Evolutionary conservation across 2,329 filamentous ascomycete species (phyloP).

Genomic region (Pseudogymnoascus sp.): DNA sequence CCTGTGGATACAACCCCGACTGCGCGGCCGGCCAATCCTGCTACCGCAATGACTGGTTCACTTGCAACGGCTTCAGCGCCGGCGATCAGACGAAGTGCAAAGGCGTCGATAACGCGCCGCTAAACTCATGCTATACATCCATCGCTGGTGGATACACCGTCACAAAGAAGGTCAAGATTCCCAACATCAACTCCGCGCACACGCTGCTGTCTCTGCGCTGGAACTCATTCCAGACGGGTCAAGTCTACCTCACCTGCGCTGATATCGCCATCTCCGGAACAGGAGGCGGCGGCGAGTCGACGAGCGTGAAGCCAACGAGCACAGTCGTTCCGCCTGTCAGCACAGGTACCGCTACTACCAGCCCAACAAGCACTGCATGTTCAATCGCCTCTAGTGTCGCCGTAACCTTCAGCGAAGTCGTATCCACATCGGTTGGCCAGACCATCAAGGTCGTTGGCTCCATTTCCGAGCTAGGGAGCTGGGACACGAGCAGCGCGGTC

Average conservation of each 20-base stretch:
- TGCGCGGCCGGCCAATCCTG: conserved; percentile 39
- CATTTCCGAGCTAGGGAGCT: conserved; percentile 51
- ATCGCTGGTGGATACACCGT: conserved; percentile 48
- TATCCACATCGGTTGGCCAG: conserved; percentile 52
- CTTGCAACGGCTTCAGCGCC: conserved; percentile 39
- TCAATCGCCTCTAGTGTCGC: conserved; percentile 38
- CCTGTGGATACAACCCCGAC: conserved; percentile 42
- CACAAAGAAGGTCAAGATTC: conserved; percentile 35
- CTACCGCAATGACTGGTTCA: conserved; percentile 48
- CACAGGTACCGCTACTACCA: conserved; percentile 18
- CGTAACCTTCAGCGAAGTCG: conserved; percentile 54
- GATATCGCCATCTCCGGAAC: conserved; percentile 40
- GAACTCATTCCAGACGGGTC: conserved; percentile 48
- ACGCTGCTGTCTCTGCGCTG: conserved; percentile 46
- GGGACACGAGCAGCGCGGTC: conserved; percentile 48
- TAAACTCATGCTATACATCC: conserved; percentile 42
- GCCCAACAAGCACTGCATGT: conserved; percentile 30
- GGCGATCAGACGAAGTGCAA: conserved; percentile 10
- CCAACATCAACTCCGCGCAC: conserved; percentile 38
- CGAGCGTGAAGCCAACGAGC: not conserved
- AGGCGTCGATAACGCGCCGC: conserved; percentile 31
- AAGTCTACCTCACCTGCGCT: conserved; percentile 47
- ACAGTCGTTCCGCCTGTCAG: not conserved
- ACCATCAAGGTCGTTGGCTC: conserved; percentile 59
- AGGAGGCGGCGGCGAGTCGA: not conserved